Base-by-base conservation (phyloP, 164 flowering plant species). In the Vitis rupestris region DNA sequence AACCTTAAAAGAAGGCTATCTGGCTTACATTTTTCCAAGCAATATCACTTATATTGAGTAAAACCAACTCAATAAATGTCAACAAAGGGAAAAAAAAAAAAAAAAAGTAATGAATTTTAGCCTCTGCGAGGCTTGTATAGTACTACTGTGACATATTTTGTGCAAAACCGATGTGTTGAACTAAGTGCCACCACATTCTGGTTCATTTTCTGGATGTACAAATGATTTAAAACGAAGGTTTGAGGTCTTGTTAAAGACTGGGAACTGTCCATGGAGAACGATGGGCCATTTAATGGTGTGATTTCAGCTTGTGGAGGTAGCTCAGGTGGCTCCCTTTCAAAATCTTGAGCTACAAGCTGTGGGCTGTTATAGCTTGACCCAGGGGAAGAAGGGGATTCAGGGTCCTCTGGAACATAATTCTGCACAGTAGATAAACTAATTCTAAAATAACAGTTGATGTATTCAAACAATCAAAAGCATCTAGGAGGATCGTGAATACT, bases 301-400 rank as follows among this genome's bases (percentile, higher is more conserved):
- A 2, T 19, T 30, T 71, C 75, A 51, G 78, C 73, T n/a, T 77
- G 78, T 52, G 85, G 82, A 50, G 85, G 85, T 17, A 79, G 60
- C 8, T 73, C 71, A 57, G 83, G 83, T 9, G 82, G 80, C n/a
- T 29, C 70, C 65, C 69, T 73, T 8, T 67, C 67, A 17, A 70
- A 80, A 63, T 80, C 81, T 30, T 58, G 56, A 5, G 64, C 74
- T 47, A 5, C 63, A 12, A 82, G 30, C 50, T 16, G 14, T 23
- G 57, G 13, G 52, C 74, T 80, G 69, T 74, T 66, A 55, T 82
- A 82, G 73, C 82, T 82, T 66, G 81, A 75, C 11, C 56, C 53
- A 0, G 83, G 83, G 51, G 85, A 82, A 58, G 81, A 76, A 56
- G 85, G 83, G 14, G 64, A 16, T 56, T 75, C 69, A 27, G 27